These are phyloP conservation scores for Penicillium vulpinum DNA, from an alignment of 2,329 filamentous ascomycete species.

Conservation along the genomic window DNA sequence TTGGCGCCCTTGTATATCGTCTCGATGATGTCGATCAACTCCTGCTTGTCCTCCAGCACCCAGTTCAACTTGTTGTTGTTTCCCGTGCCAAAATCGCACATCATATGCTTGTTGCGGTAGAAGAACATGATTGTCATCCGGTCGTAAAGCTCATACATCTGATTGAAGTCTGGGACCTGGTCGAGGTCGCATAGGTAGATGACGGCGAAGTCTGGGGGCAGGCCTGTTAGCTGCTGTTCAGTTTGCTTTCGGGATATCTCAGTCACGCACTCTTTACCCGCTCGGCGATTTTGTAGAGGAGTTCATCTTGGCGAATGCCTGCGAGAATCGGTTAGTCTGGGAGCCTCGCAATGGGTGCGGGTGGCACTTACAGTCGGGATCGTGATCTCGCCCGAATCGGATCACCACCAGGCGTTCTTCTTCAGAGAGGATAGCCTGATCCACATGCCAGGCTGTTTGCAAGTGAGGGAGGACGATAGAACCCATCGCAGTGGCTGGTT, in stretches of 20 bases:
- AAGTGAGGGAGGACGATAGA: conserved; percentile 92
- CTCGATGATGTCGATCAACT: conserved; percentile 97
- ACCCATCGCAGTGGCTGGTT: conserved; percentile 56
- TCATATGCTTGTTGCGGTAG: conserved; percentile 93
- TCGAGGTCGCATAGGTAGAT: conserved; percentile 95
- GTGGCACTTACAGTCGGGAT: conserved; percentile 62
- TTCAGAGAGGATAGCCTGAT: conserved; percentile 89
- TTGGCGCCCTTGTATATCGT: conserved; percentile 98
- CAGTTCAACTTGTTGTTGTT: conserved; percentile 99
- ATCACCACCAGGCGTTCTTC: conserved; percentile 83
- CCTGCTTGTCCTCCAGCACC: conserved; percentile 96
- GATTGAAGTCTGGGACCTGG: conserved; percentile 87
- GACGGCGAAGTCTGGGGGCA: conserved; percentile 42
- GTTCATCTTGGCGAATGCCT: conserved; percentile 80
- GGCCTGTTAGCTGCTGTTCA: conserved; percentile 2
- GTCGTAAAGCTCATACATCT: conserved; percentile 90
- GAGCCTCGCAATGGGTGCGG: background rate
- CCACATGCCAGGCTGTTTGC: conserved; percentile 92
- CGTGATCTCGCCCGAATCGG: conserved; percentile 84
- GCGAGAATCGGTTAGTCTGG: conserved; percentile 18
- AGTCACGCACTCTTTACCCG: conserved; percentile 68
- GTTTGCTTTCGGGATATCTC: conserved; percentile 49
- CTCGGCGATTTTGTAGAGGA: conserved; percentile 92
- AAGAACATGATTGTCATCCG: conserved; percentile 78
- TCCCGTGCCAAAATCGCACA: conserved; percentile 84